Conservation (phyloP, 2,329 filamentous ascomycete species). For the Stylonectria norvegica region DNA sequence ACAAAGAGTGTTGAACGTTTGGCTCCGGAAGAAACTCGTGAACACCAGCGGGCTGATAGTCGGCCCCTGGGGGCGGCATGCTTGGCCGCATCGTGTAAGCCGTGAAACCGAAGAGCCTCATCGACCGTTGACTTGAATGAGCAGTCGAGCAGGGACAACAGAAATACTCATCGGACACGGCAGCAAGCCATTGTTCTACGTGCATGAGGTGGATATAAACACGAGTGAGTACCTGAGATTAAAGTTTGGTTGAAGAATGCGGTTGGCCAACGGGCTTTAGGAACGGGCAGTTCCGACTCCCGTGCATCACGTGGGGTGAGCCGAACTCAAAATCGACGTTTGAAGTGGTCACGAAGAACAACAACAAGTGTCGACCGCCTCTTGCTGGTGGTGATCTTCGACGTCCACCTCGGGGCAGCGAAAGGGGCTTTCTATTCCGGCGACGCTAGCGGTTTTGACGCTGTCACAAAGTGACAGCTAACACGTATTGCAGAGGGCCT, state of each 20-base stretch:
- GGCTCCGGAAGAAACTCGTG: neutral
- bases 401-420: neutral
- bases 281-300: slow-evolving; percentile 6
- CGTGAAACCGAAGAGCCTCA: neutral
- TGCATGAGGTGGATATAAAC: too few relatives aligned
- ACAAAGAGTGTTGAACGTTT: neutral
- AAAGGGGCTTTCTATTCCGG: too few relatives aligned
- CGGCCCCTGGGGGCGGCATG: too few relatives aligned
- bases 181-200: neutral
- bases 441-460: too few relatives aligned
- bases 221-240: slow-evolving; percentile 2
- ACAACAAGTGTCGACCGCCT: neutral
- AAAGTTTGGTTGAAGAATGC: slow-evolving; percentile 1
- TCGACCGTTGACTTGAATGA: too few relatives aligned
- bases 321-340: slow-evolving; percentile 19
- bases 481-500: neutral
- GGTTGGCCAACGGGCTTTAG: slow-evolving; percentile 1
- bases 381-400: neutral
- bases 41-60: too few relatives aligned
- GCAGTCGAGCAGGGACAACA: too few relatives aligned
- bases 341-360: slow-evolving; percentile 14
- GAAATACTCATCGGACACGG: neutral
- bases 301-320: slow-evolving; percentile 20
- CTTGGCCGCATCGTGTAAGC: too few relatives aligned
- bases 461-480: too few relatives aligned